Base-by-base conservation (phyloP, 2,329 filamentous ascomycete genomes). In the Xylaria sp. region DNA sequence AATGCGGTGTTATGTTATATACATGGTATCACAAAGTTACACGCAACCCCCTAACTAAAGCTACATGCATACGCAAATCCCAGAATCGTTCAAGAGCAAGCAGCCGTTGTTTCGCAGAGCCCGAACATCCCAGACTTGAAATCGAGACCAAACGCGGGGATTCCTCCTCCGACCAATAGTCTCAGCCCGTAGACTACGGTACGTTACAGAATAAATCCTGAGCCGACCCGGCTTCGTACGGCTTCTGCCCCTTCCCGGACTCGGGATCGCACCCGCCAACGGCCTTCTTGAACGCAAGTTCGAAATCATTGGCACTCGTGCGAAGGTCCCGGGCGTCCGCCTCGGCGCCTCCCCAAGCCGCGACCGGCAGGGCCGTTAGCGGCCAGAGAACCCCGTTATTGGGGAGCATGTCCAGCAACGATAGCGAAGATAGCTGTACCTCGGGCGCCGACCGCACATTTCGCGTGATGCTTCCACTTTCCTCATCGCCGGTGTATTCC, bases 151-250 rank as follows among this genome's bases (percentile, higher is more conserved):
- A 19, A 19, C 19, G 19, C 1, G 6, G 34, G 19, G 14, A 27
- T 12, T 39, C 57, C 14, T 27, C n/a, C 2, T 30, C 36, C 17
- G 12, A 36, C 34, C 19, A 7, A 4, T 56, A 8, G 24, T 36
- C 14, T 34, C 42, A 55, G 6, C 4, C 6, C 8, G 14, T 9
- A 36, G 4, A n/a, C 30, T 58, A 69, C n/a, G 57, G 80, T 30
- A 79, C 77, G 58, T 83, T 80, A 74, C 92, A 94, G 77, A 94
- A 94, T 57, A 94, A 79, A 75, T 93, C 90, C 34, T 81, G 79
- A 1, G 87, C 83, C 47, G 81, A 82, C 30, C n/a, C 80, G 72
- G 36, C 65, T 76, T 51, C 68, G 75, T 58, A 59, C 7, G 75
- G 76, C 73, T 74, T 72, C 78, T 74, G 55, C 21, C 65, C 65